These are phyloP conservation scores for Sequoia sempervirens DNA, from an alignment of 75 land plant species.

Conservation along the genomic window DNA sequence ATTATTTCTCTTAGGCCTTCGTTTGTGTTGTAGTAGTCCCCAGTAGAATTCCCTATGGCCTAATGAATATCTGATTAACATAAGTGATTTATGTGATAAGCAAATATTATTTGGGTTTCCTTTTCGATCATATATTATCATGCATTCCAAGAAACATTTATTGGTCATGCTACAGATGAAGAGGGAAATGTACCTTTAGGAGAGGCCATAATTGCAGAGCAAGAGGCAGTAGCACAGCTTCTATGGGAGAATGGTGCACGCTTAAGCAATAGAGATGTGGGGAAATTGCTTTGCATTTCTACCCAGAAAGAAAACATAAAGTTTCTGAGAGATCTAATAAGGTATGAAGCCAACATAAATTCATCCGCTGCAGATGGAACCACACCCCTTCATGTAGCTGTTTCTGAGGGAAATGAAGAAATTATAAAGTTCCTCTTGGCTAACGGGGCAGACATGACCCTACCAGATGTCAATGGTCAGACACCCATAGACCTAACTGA, in stretches of 20 bases:
- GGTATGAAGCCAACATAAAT: constrained; percentile 12
- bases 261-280: neutral
- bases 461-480: constrained; percentile 1
- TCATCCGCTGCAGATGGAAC: constrained; percentile 3
- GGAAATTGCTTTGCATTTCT: neutral
- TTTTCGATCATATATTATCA: too few species aligned
- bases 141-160: too few species aligned
- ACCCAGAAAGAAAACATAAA: neutral
- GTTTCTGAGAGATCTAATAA: neutral
- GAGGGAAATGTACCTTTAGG: constrained; percentile 8
- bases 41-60: too few species aligned
- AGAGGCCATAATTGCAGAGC: neutral
- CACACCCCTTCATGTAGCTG: constrained; percentile 13
- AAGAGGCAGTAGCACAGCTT: neutral
- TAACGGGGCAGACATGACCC: constrained; percentile 8
- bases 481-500: neutral
- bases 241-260: constrained; percentile 8
- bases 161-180: neutral
- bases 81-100: too few species aligned
- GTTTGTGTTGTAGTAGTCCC: too few species aligned
- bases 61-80: too few species aligned
- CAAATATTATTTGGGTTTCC: too few species aligned
- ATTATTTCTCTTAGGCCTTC: too few species aligned
- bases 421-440: neutral
- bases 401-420: neutral